A percentile compares a stretch with the other conserved stretches of the same genome.
phyloP scores from a whole-genome alignment of 176 grass and related monocot species.

The Puccinellia tenuiflora region DNA sequence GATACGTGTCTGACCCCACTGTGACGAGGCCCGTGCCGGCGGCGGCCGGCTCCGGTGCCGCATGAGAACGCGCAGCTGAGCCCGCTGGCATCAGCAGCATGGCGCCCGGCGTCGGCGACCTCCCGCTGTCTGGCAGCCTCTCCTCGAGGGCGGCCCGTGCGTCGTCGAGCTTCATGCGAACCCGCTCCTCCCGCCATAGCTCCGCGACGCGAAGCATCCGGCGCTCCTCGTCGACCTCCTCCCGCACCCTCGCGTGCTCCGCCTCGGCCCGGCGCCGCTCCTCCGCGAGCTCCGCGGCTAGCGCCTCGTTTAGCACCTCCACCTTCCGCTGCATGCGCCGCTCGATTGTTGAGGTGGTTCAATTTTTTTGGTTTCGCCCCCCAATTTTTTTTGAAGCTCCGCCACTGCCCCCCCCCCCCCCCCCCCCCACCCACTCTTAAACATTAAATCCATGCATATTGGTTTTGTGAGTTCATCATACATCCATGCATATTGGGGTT shows the following conservation, averaged over 20 bases:
- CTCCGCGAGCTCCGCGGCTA: constrained; percentile 47
- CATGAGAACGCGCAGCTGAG: constrained; percentile 66
- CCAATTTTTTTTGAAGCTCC: no score
- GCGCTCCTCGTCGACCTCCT: constrained; percentile 69
- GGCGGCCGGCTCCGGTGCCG: constrained; percentile 41
- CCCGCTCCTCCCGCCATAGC: constrained; percentile 81
- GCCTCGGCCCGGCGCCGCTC: constrained; percentile 54
- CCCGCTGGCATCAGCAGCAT: constrained; percentile 28
- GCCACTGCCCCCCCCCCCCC: no score
- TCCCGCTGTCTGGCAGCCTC: constrained; percentile 53
- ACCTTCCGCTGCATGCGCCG: constrained; percentile 54
- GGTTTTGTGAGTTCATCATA: no score
- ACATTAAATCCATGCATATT: no score
- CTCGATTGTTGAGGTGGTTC: no score
- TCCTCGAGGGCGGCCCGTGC: constrained; percentile 54
- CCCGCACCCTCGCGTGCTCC: constrained; percentile 32
- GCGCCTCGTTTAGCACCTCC: constrained; percentile 43
- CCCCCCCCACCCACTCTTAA: no score
- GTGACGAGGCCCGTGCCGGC: constrained; percentile 32
- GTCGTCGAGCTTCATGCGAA: constrained; percentile 78
- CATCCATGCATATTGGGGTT: no score
- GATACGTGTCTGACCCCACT: constrained; percentile 11
- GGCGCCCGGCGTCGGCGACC: constrained; percentile 29
- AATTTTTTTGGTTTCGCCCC: no score
- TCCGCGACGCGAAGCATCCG: constrained; percentile 68